Evolutionary conservation across 306 rosid genomes (phyloP), one percentile per base, ranked within the genome.

Genomic region (Herpetospermum pedunculosum): DNA sequence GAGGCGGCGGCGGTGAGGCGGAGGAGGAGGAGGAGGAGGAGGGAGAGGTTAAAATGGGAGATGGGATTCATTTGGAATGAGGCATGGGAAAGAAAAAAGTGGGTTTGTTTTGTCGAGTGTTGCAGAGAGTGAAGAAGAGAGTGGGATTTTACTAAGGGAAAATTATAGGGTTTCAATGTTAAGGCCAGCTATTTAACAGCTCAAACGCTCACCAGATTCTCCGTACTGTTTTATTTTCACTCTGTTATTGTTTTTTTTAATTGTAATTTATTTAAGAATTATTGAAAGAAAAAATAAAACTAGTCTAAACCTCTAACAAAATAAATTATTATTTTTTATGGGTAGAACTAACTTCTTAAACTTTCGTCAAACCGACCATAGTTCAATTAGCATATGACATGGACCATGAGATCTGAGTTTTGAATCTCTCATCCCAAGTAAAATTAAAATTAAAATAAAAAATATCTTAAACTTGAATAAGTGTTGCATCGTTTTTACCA

Each of bases 21-120:
- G 69, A 75, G 68, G 52, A 49, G 34, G 35, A 77, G 37, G 52
- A 30, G 44, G 13, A 40, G 68, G 1, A 82, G 14, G 60, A 73
- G 48, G 6, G 29, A 63, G 18, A 63, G 21, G 69, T 32, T 47
- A 15, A 77, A 40, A 74, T n/a, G 67, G 76, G 55, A 69, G 70
- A 54, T 73, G 72, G 26, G 16, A 25, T 81, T 87, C 97, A 72
- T 72, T 74, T 90, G 89, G 85, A 88, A 87, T 90, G 96, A 90
- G 89, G 49, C 60, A 48, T 78, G 19, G 85, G 82, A 37, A 37
- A 90, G 15, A 13, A 25, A 23, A 25, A 44, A 5, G 47, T 40
- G 49, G 72, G 34, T 57, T 26, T 9, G 48, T 4, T 2, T 15
- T 8, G 67, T 3, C n/a, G 2, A 79, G 29, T 18, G 15, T n/a